Conservation (phyloP, 2,329 filamentous ascomycete genomes). For the Pyrenochaeta sp. region DNA sequence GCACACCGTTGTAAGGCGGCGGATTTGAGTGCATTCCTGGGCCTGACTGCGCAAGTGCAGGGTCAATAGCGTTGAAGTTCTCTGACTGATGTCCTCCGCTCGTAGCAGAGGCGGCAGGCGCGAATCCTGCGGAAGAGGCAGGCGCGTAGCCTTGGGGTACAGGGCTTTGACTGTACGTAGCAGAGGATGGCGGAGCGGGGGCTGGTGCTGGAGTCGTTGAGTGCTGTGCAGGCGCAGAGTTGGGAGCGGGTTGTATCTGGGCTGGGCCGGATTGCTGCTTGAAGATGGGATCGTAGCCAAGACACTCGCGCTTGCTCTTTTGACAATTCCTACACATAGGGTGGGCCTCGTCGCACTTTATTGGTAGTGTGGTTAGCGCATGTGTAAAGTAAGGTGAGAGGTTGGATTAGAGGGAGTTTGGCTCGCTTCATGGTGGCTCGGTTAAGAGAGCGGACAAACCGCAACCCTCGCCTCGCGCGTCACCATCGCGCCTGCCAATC, state of each 20-base stretch:
- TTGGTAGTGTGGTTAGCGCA: constrained; percentile 35
- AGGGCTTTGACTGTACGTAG: constrained; percentile 48
- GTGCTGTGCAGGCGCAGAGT: constrained; percentile 51
- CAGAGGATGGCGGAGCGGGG: constrained; percentile 41
- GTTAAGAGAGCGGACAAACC: constrained; percentile 36
- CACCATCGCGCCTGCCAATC: constrained; percentile 36
- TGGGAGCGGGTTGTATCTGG: constrained; percentile 75
- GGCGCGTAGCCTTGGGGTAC: constrained; percentile 55
- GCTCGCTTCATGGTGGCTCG: constrained; percentile 32
- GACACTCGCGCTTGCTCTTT: constrained; percentile 86
- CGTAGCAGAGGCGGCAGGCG: constrained; percentile 42
- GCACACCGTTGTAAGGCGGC: constrained; percentile 42
- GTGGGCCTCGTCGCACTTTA: constrained; percentile 93
- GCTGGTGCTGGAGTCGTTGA: constrained; percentile 40
- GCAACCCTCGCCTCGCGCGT: constrained; percentile 30
- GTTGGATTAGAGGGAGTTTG: constrained; percentile 39
- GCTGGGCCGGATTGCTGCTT: constrained; percentile 75
- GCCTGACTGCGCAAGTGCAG: constrained; percentile 63
- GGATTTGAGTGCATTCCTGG: constrained; percentile 41
- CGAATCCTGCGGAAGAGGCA: constrained; percentile 54
- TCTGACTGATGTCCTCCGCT: constrained; percentile 57
- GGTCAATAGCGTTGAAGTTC: constrained; percentile 69
- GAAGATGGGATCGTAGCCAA: constrained; percentile 89
- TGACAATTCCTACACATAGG: constrained; percentile 90
- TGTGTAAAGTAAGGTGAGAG: constrained; percentile 28